Evolutionary conservation across 2,329 filamentous ascomycete species (phyloP).

Genomic region (Diaporthe citriasiana): DNA sequence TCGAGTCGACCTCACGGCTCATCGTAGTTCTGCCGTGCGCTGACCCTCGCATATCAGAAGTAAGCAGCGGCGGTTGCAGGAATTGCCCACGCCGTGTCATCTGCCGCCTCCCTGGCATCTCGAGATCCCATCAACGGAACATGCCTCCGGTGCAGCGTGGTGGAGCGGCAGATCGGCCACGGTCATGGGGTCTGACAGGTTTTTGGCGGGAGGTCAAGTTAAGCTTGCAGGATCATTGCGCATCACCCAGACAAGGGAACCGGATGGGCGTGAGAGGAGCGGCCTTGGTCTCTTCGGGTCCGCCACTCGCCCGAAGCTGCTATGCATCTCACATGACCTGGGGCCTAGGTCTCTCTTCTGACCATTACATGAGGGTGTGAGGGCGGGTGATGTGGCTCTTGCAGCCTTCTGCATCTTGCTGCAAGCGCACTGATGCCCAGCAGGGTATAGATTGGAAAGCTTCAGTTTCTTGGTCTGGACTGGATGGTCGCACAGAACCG

Average conservation of each 20-base stretch:
- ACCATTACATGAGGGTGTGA: background rate
- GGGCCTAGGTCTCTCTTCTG: slow-evolving; percentile 10
- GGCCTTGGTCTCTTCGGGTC: slow-evolving; percentile 5
- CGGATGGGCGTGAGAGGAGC: slow-evolving; percentile 24
- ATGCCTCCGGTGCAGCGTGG: slow-evolving; percentile 27
- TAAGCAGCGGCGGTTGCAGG: slow-evolving; percentile 26
- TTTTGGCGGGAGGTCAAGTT: slow-evolving; percentile 23
- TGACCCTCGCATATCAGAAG: slow-evolving; percentile 33
- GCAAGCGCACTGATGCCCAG: slow-evolving; percentile 20
- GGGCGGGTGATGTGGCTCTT: slow-evolving; percentile 25
- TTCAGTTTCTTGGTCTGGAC: slow-evolving; percentile 15
- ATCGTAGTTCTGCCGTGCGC: slow-evolving; percentile 15
- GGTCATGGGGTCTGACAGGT: slow-evolving; percentile 27
- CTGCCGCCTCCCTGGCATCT: slow-evolving; percentile 26
- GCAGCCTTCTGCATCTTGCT: slow-evolving; percentile 18
- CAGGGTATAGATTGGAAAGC: slow-evolving; percentile 29
- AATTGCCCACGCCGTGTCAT: slow-evolving; percentile 26
- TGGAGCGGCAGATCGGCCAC: slow-evolving; percentile 31
- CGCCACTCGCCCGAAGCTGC: slow-evolving; percentile 32
- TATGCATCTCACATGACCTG: slow-evolving; percentile 32
- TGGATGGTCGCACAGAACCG: slow-evolving; percentile 23
- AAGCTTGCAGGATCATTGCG: slow-evolving; percentile 23
- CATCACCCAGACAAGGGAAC: slow-evolving; percentile 1
- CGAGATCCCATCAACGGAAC: slow-evolving; percentile 27
- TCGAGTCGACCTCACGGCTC: background rate